Conservation (phyloP, 495 filamentous ascomycete genomes). For the Aspergillus mulundensis region DNA sequence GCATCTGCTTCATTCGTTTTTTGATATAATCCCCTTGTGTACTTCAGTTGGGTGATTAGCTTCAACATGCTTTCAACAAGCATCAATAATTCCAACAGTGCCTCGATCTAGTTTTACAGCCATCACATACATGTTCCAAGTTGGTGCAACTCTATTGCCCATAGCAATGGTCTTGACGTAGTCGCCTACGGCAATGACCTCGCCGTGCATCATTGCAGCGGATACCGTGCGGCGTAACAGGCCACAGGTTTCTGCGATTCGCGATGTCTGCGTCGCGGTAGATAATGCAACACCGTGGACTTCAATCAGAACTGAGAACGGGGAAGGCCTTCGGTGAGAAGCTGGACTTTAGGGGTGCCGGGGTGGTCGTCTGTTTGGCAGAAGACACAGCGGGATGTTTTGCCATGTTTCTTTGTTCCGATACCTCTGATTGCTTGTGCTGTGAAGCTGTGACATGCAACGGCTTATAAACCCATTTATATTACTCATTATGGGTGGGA, state of each 20-base stretch:
- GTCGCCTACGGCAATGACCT: slow-evolving; percentile 33
- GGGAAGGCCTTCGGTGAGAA: slow-evolving; percentile 18
- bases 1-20: too few relatives aligned
- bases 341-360: slow-evolving; percentile 20
- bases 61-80: too few relatives aligned
- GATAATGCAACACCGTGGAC: slow-evolving; percentile 43
- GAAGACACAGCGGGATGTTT: slow-evolving; percentile 18
- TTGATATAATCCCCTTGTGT: too few relatives aligned
- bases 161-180: slow-evolving; percentile 21
- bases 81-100: too few relatives aligned
- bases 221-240: slow-evolving; percentile 29
- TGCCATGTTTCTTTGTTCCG: too few relatives aligned
- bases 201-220: slow-evolving; percentile 34
- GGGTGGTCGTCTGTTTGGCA: slow-evolving; percentile 30
- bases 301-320: slow-evolving; percentile 29
- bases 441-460: too few relatives aligned
- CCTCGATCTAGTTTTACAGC: too few relatives aligned
- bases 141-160: slow-evolving; percentile 30
- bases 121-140: too few relatives aligned
- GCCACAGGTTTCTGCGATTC: slow-evolving; percentile 36
- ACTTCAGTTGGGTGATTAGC: too few relatives aligned
- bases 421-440: too few relatives aligned
- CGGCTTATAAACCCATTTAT: too few relatives aligned
- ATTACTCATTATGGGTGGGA: too few relatives aligned
- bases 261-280: slow-evolving; percentile 40